These are phyloP conservation scores for Sporothrix phasma DNA, from an alignment of 2,329 filamentous ascomycete species.

Conservation along the genomic window DNA sequence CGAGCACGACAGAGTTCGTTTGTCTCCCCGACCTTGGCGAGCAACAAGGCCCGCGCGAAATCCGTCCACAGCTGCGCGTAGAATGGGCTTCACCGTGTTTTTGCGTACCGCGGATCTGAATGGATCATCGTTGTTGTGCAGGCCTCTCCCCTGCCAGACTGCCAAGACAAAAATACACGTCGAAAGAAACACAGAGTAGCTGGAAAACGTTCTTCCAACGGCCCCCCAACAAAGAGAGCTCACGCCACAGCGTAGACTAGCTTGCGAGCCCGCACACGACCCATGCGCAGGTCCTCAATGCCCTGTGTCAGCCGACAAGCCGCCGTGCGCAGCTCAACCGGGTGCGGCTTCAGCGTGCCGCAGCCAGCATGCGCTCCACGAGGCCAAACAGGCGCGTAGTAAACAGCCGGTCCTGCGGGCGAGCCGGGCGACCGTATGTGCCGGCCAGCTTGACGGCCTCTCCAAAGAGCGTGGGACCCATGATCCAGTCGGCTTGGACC, in stretches of 20 bases:
- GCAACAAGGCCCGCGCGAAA: no score
- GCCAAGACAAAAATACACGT: neutral
- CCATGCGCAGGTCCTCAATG: conserved; percentile 16
- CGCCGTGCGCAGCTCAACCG: conserved; percentile 15
- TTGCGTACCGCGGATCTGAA: no score
- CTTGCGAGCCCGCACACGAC: conserved; percentile 15
- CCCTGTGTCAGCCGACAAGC: conserved; percentile 11
- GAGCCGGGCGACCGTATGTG: conserved; percentile 14
- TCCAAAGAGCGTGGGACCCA: conserved; percentile 14
- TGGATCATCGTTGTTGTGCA: neutral
- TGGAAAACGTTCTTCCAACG: neutral
- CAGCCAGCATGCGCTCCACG: conserved; percentile 13
- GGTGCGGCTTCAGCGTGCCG: conserved; percentile 15
- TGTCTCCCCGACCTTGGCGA: no score
- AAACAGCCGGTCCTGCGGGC: conserved; percentile 15
- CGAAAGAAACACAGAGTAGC: neutral
- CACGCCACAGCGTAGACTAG: conserved; percentile 12
- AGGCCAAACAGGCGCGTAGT: conserved; percentile 6
- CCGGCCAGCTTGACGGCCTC: conserved; percentile 14
- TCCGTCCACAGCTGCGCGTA: no score
- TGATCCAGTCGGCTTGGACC: conserved; percentile 15
- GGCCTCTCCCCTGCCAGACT: neutral
- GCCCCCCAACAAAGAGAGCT: neutral
- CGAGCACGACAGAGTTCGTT: no score
- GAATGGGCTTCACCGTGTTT: no score